Percentiles rank a stretch among this genome's conserved stretches.
These are phyloP conservation scores for Acidiella bohemica DNA, from an alignment of 495 filamentous ascomycete species.

Conservation along the genomic window DNA sequence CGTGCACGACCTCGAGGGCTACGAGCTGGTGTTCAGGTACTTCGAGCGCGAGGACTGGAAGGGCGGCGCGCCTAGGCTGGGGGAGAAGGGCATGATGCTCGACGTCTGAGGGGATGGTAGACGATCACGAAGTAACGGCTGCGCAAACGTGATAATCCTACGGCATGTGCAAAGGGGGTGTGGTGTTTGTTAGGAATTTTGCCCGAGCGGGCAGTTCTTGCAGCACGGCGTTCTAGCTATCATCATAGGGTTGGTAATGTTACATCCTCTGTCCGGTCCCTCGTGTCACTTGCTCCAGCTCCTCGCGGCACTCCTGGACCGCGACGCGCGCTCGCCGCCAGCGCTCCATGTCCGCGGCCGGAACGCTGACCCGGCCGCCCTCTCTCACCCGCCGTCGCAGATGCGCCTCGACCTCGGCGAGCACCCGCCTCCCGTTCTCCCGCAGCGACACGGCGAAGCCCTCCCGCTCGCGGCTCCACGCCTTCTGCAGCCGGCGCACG, in stretches of 20 bases:
- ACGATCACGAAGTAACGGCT: neutral
- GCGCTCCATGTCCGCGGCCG: constrained; percentile 30
- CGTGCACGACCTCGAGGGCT: constrained; percentile 94
- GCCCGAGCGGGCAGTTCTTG: neutral
- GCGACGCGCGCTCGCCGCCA: constrained; percentile 30
- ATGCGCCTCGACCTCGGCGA: constrained; percentile 54
- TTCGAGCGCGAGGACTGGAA: constrained; percentile 90
- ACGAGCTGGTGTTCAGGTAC: constrained; percentile 92
- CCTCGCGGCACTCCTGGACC: constrained; percentile 35
- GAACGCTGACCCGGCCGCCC: constrained; percentile 28
- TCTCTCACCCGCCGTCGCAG: constrained; percentile 44
- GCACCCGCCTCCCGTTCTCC: constrained; percentile 63
- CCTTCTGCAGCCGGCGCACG: constrained; percentile 56
- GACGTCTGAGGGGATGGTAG: neutral
- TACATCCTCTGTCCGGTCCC: too few relatives aligned
- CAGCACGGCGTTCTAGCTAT: neutral
- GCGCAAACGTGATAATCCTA: too few relatives aligned
- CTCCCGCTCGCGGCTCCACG: constrained; percentile 58
- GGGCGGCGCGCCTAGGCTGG: constrained; percentile 61
- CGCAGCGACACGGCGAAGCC: constrained; percentile 65
- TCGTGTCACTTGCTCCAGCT: constrained; percentile 32
- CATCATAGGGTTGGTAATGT: too few relatives aligned
- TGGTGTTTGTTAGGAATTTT: neutral
- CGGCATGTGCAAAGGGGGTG: neutral
- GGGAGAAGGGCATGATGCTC: constrained; percentile 34